Evolutionary conservation across 1,284 basidiomycete genomes (phyloP), one percentile per base, ranked within the genome.

Genomic region (Moesziomyces aphidis): DNA sequence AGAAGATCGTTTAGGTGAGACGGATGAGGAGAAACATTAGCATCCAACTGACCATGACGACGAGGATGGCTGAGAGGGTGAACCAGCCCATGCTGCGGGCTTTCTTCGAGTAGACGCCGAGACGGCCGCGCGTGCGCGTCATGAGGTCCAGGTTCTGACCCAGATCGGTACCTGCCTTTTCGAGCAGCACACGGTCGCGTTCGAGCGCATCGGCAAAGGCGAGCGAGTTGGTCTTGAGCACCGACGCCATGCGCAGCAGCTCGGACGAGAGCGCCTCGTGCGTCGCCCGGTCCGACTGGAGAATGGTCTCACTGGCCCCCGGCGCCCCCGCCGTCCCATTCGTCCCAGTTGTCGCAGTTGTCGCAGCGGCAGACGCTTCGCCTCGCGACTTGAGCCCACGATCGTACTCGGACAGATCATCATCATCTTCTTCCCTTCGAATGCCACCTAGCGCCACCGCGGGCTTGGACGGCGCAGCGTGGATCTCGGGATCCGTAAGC

Each of bases 21-120:
- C 73, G 64, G 50, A 84, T 84, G 56, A 84, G 71, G 24, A 84
- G 45, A 58, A 83, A 84, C 78, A 82, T 78, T 11, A 81, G 19
- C 47, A 82, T 65, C 83, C 83, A 84, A 47, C 78, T 80, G 48
- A 81, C 24, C 11, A 83, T 26, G 26, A 84, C 83, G 39, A 79
- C 53, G 23, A 59, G 48, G 23, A 84, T 79, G 50, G 67, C 69
- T 11, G 63, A 59, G 54, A 84, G 69, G 19, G 82, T 84, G 58
- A 83, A 70, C 79, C 82, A 84, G n/a, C 82, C 79, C 81, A 84
- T 79, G 39, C 76, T 73, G 26, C 81, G 54, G 4, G 79, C 83
- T 48, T 77, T 80, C 26, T 79, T 77, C 22, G 73, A 73, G 51
- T 83, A 82, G 45, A 79, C 70, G 43, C 83, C 83, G 11, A 84